Conservation (phyloP, 2,329 filamentous ascomycete genomes). For the Diaporthe ilicicola region DNA sequence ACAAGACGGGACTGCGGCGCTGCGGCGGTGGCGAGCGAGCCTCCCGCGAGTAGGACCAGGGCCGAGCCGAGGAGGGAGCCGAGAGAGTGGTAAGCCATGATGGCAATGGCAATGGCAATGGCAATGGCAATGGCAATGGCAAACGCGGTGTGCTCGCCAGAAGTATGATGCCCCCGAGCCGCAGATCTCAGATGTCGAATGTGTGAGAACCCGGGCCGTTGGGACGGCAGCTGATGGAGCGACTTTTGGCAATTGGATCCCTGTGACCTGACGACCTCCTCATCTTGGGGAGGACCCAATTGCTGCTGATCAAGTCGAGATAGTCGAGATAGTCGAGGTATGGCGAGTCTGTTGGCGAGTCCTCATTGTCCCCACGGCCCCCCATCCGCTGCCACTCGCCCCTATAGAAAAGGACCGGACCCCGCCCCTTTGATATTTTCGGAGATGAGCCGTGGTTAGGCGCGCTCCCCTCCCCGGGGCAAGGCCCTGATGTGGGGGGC, state of each 20-base stretch:
- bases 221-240: background rate
- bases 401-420: background rate
- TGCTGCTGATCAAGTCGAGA: conserved; percentile 2
- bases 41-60: conserved; percentile 11
- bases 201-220: background rate
- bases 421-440: background rate
- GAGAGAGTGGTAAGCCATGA: conserved; percentile 1
- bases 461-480: background rate
- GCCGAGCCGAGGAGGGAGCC: conserved; percentile 15
- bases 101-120: background rate
- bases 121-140: background rate
- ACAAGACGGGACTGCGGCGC: background rate
- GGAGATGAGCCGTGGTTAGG: conserved; percentile 23
- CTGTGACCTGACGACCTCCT: background rate
- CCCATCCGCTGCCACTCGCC: conserved; percentile 1
- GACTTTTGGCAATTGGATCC: background rate
- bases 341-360: background rate
- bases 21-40: background rate
- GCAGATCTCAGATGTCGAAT: background rate
- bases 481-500: background rate
- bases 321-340: too few relatives aligned
- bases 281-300: background rate
- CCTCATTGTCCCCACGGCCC: background rate
- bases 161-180: background rate
- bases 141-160: background rate